These are phyloP conservation scores for Neopestalotiopsis clavispora DNA, from an alignment of 2,329 filamentous ascomycete species.

Conservation along the genomic window DNA sequence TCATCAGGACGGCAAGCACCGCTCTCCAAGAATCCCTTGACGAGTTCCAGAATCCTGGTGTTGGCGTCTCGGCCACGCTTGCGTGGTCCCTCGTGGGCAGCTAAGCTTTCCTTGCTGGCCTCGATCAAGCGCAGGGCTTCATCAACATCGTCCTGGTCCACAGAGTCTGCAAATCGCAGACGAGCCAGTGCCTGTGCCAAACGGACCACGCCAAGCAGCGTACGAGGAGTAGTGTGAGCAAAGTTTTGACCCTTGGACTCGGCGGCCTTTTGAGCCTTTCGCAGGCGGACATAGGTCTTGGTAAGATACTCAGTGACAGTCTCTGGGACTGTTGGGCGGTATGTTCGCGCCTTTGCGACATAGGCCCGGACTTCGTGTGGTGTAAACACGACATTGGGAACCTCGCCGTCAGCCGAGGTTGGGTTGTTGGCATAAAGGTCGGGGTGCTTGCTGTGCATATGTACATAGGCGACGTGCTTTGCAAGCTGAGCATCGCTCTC, in stretches of 20 bases:
- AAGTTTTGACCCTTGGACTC: slow-evolving; percentile 93
- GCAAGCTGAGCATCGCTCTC: slow-evolving; percentile 93
- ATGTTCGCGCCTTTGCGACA: slow-evolving; percentile 89
- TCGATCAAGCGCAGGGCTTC: slow-evolving; percentile 91
- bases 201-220: slow-evolving; percentile 89
- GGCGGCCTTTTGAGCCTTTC: slow-evolving; percentile 88
- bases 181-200: slow-evolving; percentile 92
- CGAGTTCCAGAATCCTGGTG: slow-evolving; percentile 93
- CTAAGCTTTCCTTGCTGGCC: slow-evolving; percentile 89
- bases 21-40: slow-evolving; percentile 84
- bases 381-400: slow-evolving; percentile 74
- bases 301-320: slow-evolving; percentile 94
- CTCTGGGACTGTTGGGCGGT: slow-evolving; percentile 83
- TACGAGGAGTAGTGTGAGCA: slow-evolving; percentile 91
- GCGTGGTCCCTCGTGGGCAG: slow-evolving; percentile 65
- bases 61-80: slow-evolving; percentile 77
- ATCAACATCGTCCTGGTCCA: slow-evolving; percentile 92
- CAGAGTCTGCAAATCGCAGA: slow-evolving; percentile 83
- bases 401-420: slow-evolving; percentile 44
- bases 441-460: slow-evolving; percentile 95
- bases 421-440: slow-evolving; percentile 59
- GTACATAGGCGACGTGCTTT: slow-evolving; percentile 93
- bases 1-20: slow-evolving; percentile 80
- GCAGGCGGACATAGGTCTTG: slow-evolving; percentile 93
- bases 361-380: slow-evolving; percentile 95